Evolutionary conservation across 805 yeast genomes (phyloP).

Genomic region (Crinitomyces ghanaensis): DNA sequence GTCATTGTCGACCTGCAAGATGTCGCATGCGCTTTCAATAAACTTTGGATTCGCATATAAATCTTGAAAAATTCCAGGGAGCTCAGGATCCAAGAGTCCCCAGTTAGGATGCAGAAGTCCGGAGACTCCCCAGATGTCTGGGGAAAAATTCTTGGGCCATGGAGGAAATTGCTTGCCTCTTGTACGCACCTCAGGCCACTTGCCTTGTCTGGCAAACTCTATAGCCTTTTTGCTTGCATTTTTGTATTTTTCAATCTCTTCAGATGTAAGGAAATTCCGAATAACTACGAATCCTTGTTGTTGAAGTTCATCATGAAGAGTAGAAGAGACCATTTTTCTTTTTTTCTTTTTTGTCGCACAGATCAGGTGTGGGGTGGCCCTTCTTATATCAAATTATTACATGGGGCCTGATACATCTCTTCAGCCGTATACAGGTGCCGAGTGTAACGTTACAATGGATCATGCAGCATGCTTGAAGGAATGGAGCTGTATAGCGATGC

Average conservation of each 20-base stretch:
- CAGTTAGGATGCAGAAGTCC: conserved; percentile 39
- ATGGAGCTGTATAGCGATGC: no score
- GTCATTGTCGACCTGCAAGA: conserved; percentile 30
- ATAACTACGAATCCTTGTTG: conserved; percentile 29
- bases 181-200: conserved; percentile 39
- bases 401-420: no score
- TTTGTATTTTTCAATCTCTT: conserved; percentile 27
- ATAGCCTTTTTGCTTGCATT: conserved; percentile 30
- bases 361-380: no score
- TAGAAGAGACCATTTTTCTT: conserved; percentile 1
- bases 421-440: no score
- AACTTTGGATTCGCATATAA: conserved; percentile 19
- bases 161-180: conserved; percentile 42
- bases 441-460: no score
- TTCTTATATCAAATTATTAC: no score
- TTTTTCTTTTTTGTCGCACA: no score
- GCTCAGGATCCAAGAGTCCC: conserved; percentile 25
- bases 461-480: no score
- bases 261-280: conserved; percentile 30
- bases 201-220: conserved; percentile 34
- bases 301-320: conserved; percentile 8
- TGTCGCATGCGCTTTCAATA: conserved; percentile 32
- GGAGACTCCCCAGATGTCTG: conserved; percentile 43
- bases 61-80: conserved; percentile 7
- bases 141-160: conserved; percentile 40